Evolutionary conservation across 2,329 filamentous ascomycete genomes (phyloP).

Genomic region (Colletotrichum tabaci): DNA sequence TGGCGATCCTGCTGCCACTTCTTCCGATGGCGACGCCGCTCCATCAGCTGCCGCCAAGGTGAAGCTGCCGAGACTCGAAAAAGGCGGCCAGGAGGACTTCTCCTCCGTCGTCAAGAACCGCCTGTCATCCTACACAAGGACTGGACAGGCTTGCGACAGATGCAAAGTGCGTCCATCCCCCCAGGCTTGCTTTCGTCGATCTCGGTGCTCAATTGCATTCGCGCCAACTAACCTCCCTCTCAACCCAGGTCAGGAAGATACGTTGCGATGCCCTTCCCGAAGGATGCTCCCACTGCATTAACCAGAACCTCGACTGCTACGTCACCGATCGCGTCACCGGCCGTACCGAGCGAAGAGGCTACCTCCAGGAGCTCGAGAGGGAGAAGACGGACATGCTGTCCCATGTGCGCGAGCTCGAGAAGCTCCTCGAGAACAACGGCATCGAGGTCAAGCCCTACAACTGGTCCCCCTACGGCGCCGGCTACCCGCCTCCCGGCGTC

Average conservation of each 20-base stretch:
- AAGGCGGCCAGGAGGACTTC: conserved; percentile 63
- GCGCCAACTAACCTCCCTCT: neutral
- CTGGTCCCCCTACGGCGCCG: conserved; percentile 40
- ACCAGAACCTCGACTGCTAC: conserved; percentile 83
- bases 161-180: conserved; percentile 77
- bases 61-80: conserved; percentile 66
- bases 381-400: conserved; percentile 78
- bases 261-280: conserved; percentile 86
- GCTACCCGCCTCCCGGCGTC: conserved; percentile 44
- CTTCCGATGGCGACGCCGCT: conserved; percentile 51
- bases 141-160: conserved; percentile 89
- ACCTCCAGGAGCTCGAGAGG: conserved; percentile 82
- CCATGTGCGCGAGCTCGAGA: conserved; percentile 78
- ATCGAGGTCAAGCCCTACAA: conserved; percentile 71
- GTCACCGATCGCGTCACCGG: conserved; percentile 91
- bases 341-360: conserved; percentile 83
- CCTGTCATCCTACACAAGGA: conserved; percentile 71
- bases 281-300: conserved; percentile 86
- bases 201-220: neutral
- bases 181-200: neutral
- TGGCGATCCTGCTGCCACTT: conserved; percentile 49
- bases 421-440: conserved; percentile 73
- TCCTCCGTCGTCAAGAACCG: conserved; percentile 70
- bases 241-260: conserved; percentile 82
- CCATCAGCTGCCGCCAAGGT: conserved; percentile 53